phyloP scores from a whole-genome alignment of 805 yeast genomes.

The Pichia nakasei region DNA sequence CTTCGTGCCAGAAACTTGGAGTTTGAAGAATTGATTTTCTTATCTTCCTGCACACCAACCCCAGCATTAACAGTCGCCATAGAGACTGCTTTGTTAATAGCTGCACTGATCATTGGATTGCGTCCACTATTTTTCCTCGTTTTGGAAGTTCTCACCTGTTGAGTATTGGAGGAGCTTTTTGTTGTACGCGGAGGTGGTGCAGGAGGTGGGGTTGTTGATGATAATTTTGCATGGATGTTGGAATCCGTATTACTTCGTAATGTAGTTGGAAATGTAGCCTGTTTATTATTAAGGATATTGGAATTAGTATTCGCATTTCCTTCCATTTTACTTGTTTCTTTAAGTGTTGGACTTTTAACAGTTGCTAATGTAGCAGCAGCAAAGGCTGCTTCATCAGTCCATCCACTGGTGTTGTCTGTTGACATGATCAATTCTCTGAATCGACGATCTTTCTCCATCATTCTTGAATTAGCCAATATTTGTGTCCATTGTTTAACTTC shows the following conservation, averaged over 20 bases:
- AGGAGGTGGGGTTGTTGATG: neutral
- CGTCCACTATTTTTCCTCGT: slow-evolving; percentile 7
- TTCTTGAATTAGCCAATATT: slow-evolving; percentile 39
- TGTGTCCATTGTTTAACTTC: slow-evolving; percentile 53
- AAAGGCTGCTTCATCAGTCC: slow-evolving; percentile 30
- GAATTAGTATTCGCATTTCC: neutral
- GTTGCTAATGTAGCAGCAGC: slow-evolving; percentile 29
- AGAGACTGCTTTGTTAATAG: slow-evolving; percentile 25
- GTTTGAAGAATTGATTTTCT: slow-evolving; percentile 44
- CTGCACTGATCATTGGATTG: slow-evolving; percentile 28
- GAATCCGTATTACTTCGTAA: slow-evolving; percentile 3
- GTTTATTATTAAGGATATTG: neutral
- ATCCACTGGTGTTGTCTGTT: slow-evolving; percentile 23
- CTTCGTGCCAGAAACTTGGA: slow-evolving; percentile 56
- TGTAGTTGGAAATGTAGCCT: slow-evolving; percentile 5
- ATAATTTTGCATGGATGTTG: slow-evolving; percentile 1
- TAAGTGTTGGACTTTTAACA: slow-evolving; percentile 7
- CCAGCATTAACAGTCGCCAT: slow-evolving; percentile 13
- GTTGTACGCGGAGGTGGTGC: neutral
- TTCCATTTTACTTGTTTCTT: neutral
- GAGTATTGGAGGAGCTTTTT: neutral
- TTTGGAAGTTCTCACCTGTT: neutral
- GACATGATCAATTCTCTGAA: slow-evolving; percentile 18
- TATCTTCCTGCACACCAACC: slow-evolving; percentile 6
- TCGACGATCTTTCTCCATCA: slow-evolving; percentile 38